Conservation (phyloP, 306 rosid species). For the Argentina anserina region DNA sequence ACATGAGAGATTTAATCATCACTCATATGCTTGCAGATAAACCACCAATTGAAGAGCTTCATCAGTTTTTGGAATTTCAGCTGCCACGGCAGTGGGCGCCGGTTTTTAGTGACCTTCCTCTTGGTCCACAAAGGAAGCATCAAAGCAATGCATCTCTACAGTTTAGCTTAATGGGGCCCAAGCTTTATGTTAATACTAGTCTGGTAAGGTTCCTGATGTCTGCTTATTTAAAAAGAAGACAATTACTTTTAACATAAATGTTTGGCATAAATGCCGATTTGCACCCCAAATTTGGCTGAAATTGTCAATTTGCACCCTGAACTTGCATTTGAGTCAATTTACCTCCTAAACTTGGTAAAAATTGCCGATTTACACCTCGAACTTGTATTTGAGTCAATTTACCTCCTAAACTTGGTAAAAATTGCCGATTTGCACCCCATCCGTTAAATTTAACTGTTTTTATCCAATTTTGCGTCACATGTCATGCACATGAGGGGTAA, state of each 20-base stretch:
- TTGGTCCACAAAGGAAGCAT: slow-evolving; percentile 90
- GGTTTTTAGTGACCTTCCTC: slow-evolving; percentile 94
- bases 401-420: too few relatives aligned
- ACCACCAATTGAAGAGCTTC: slow-evolving; percentile 91
- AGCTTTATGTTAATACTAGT: slow-evolving; percentile 76
- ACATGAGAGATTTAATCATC: slow-evolving; percentile 17
- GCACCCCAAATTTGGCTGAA: too few relatives aligned
- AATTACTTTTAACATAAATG: slow-evolving; percentile 7
- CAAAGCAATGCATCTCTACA: slow-evolving; percentile 70
- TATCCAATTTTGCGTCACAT: too few relatives aligned
- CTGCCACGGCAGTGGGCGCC: slow-evolving; percentile 99
- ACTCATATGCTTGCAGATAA: slow-evolving; percentile 57
- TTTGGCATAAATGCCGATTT: too few relatives aligned
- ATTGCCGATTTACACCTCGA: too few relatives aligned
- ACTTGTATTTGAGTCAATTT: too few relatives aligned
- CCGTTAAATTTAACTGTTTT: too few relatives aligned
- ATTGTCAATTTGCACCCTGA: too few relatives aligned
- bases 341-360: too few relatives aligned
- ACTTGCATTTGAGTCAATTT: too few relatives aligned
- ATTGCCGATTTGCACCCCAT: too few relatives aligned
- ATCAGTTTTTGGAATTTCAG: slow-evolving; percentile 98
- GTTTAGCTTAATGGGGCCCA: slow-evolving; percentile 94
- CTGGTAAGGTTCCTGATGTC: slow-evolving; percentile 41
- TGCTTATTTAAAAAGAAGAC: not conserved
- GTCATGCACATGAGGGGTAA: too few relatives aligned